Conservation (phyloP, 2,329 filamentous ascomycete genomes). For the Nothomitra cinnamomea region DNA sequence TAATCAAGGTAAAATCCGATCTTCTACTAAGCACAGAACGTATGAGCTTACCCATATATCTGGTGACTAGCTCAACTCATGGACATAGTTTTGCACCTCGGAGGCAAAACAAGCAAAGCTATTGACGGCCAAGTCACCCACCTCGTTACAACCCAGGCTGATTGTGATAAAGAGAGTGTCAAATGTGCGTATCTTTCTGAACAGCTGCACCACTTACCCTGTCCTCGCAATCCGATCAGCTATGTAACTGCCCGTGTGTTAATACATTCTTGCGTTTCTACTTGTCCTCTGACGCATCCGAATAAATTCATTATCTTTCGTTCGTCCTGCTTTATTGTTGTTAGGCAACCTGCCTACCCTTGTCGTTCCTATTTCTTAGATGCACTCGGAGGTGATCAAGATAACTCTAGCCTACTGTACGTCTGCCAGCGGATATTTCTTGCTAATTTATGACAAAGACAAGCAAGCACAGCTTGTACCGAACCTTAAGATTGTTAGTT, state of each 20-base stretch:
- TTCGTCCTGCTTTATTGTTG: too few relatives aligned
- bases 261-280: background rate
- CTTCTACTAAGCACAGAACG: background rate
- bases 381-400: background rate
- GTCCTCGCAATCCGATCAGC: background rate
- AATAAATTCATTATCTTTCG: too few relatives aligned
- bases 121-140: constrained; percentile 31
- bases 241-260: background rate
- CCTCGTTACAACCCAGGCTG: constrained; percentile 36
- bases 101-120: background rate
- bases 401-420: background rate
- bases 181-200: constrained; percentile 24
- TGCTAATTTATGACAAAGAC: constrained; percentile 12
- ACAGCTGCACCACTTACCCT: background rate
- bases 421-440: constrained; percentile 20
- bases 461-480: constrained; percentile 29
- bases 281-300: too few relatives aligned
- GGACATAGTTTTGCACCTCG: background rate
- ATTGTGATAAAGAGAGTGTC: constrained; percentile 30
- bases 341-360: too few relatives aligned
- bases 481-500: constrained; percentile 36
- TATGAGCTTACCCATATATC: background rate
- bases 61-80: background rate
- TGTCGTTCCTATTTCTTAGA: too few relatives aligned
- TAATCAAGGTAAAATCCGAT: background rate